Base-by-base conservation (phyloP, 495 filamentous ascomycete genomes). In the Podospora comata region DNA sequence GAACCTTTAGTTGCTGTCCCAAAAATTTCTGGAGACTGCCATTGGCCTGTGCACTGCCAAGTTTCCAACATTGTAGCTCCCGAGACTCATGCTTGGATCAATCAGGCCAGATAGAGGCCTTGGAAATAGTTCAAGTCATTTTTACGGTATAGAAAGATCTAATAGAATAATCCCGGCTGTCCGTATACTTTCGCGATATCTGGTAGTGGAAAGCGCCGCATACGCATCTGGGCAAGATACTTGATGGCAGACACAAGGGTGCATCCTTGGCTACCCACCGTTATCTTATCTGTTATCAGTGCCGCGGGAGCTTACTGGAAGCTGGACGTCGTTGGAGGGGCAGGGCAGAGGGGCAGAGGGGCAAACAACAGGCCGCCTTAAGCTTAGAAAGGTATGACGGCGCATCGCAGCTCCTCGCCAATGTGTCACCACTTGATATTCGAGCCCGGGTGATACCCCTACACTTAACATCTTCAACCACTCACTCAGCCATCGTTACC, bases 201-300 rank as follows among this genome's bases (percentile, higher is more conserved):
- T 13, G 39, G 15, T 13, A 48, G 11, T 48, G 7, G 9, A 48
- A 48, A 48, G 39, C 39, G 39, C 39, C 6, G 15, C 39, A 48
- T 48, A 3, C 15, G 39, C 39, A 48, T 13, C 7, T 48, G 39
- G 7, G 3, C 26, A 5, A 28, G 59, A 30, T 61, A 61, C 59
- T 32, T 61, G 26, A 3, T 20, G 30, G 16, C 16, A 18, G 26
- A 27, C 20, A 5, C 26, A 61, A 16, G 59, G 59, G 11, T 61
- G 16, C 26, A 61, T 61, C 59, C 59, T 15, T 27, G 59, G 16
- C 26, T 39, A 32, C 4, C 28, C 28, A 63, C n/a, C 11, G 16
- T 63, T 63, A 63, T 63, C 61, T 63, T 63, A 63, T 63, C 61
- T 63, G 34, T 18, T 44, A 63, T 63, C 61, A 63, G 18, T 63